Base-by-base conservation (phyloP, 2,329 filamentous ascomycete species). In the Coleophoma eucalyptorum region DNA sequence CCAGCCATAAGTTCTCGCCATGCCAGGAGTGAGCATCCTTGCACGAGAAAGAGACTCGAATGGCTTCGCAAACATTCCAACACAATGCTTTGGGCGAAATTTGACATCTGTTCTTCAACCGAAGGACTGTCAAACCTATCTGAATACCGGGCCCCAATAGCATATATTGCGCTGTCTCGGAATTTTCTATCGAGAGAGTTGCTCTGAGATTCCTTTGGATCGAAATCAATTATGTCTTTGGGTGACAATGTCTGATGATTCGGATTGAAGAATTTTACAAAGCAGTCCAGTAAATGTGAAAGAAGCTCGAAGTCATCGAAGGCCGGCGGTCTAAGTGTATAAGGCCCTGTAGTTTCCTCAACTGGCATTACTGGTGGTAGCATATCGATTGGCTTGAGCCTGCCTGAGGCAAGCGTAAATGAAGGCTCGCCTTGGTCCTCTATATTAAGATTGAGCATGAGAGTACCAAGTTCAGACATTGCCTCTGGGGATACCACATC, bases 361-460 rank as follows among this genome's bases (percentile, higher is more conserved):
- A 20, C 16, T 15, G 20, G 7, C 38, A 31, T n/a, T 43, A 4
- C 38, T 35, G 3, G 43, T 10, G 19, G 12, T 19, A 19, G 33
- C 31, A 11, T 12, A 6, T 15, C 16, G 31, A 31, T 18, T 35
- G 41, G 11, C 38, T 48, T 37, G 18, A 15, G 34, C 42, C 16
- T 43, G 6, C 41, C 41, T 11, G 51, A 48, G 26, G 51, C 21
- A 13, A 55, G 45, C 10, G 50, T 52, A 34, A 55, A 55, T 21
- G 38, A 52, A 5, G 52, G 49, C 26, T 55, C 52, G 21, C 50
- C 46, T n/a, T 50, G 20, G 34, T 52, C 52, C 2, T 49, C 41
- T 32, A 55, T 43, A 18, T 37, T 40, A 37, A 52, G 31, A n/a
- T 31, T 55, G 11, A 55, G 44, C 50, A 55, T 50, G 18, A 55